Evolutionary conservation across 805 yeast genomes (phyloP).

Genomic region (Torulaspora delbrueckii): DNA sequence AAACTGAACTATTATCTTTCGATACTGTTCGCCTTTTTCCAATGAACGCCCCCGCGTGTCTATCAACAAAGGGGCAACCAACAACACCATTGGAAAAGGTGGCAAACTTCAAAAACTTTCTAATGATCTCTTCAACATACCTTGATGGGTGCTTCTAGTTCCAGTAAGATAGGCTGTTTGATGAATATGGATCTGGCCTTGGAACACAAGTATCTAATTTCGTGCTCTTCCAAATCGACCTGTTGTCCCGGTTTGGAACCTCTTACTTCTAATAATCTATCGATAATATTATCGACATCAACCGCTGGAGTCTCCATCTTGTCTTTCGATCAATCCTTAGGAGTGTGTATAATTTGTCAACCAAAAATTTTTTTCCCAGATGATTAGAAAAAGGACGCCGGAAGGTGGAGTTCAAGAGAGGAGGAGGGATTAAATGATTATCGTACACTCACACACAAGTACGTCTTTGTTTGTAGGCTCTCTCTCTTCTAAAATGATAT

Average conservation of each 20-base stretch:
- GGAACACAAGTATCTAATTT: slow-evolving; percentile 91
- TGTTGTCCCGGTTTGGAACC: slow-evolving; percentile 98
- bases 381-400: slow-evolving; percentile 1
- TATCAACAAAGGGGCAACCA: slow-evolving; percentile 1
- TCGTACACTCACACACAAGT: background rate
- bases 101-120: background rate
- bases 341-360: slow-evolving; percentile 1
- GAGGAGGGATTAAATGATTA: background rate
- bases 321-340: slow-evolving; percentile 1
- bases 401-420: background rate
- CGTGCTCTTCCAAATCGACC: slow-evolving; percentile 88
- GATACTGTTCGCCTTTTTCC: background rate
- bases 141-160: slow-evolving; percentile 95
- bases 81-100: background rate
- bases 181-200: slow-evolving; percentile 97
- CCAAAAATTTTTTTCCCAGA: slow-evolving; percentile 1
- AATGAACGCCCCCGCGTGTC: slow-evolving; percentile 2
- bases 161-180: slow-evolving; percentile 93
- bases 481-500: background rate
- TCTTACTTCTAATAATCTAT: slow-evolving; percentile 92
- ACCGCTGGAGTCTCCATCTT: slow-evolving; percentile 61
- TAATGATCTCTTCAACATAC: slow-evolving; percentile 40
- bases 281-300: slow-evolving; percentile 94
- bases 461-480: background rate
- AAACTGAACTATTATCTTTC: background rate